Base-by-base conservation (phyloP, 2,329 filamentous ascomycete species). In the Verticillium longisporum region DNA sequence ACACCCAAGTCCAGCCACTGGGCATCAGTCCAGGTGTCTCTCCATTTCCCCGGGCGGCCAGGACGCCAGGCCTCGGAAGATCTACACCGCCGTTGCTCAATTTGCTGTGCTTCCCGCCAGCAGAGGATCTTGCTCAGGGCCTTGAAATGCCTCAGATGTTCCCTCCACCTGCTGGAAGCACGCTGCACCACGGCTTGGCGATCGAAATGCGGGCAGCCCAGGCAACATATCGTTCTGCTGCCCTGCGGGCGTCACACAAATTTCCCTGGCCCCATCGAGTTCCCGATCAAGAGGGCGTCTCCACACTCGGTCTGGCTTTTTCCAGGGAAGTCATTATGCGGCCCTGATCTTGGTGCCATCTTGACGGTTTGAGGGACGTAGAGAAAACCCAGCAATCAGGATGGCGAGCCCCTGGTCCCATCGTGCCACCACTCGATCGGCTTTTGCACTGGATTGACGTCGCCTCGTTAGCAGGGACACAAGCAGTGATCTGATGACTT, bases 301-400 rank as follows among this genome's bases (percentile, higher is more conserved):
- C 63, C 63, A 63, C 63, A 64, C 57, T 61, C 63, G 63, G 63
- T 63, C 60, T 63, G 58, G 41, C n/a, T 61, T 15, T 53, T 31
- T 56, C 32, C 61, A 61, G n/a, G 61, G 61, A 55, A 31, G 34
- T 31, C 34, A 15, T 55, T 15, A 13, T 32, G 34, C 4, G 36
- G 55, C 14, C 26, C 11, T 34, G 11, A 14, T 3, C 31, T 9
- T 55, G 21, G 14, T 13, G 2, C 26, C 15, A 33, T 15, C 26
- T 55, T 34, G 26, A n/a, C 6, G 26, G 33, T 11, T 55, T 13
- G 31, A 33, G 4, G 33, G 54, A 33, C 9, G 31, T 14, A 7
- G 13, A 55, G 53, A 55, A 33, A 32, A 11, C 11, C 53, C 54
- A 33, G 38, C 38, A 41, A 41, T 41, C 38, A 41, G 11, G 38